phyloP scores from a whole-genome alignment of 163 green algal genomes.

The Volvox carteri region DNA sequence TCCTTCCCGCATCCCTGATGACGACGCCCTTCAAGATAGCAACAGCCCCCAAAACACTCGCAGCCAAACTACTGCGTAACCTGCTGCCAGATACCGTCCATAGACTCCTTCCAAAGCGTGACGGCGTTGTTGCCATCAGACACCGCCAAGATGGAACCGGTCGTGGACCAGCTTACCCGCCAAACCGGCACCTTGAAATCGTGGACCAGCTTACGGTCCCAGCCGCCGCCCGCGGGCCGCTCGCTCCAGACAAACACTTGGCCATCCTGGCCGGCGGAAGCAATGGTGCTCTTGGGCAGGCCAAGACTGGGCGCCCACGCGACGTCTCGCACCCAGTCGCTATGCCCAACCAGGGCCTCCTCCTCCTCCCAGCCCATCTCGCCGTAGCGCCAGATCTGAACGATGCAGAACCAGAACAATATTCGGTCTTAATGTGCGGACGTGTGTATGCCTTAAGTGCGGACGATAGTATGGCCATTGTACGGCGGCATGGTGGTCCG shows the following conservation, averaged over 20 bases:
- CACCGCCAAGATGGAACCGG: conserved; percentile 94
- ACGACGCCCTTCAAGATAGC: too few species aligned
- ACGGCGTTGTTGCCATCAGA: conserved; percentile 91
- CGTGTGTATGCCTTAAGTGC: too few species aligned
- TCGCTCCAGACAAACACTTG: conserved; percentile 87
- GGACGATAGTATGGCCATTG: too few species aligned
- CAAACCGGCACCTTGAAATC: conserved; percentile 93
- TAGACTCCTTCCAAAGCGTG: conserved; percentile 96
- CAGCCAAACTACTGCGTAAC: conserved; percentile 62
- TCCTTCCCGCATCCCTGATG: too few species aligned
- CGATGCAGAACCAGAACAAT: too few species aligned
- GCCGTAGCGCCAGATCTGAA: conserved; percentile 71
- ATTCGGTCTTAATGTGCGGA: too few species aligned
- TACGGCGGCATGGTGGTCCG: too few species aligned
- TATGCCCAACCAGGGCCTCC: conserved; percentile 82
- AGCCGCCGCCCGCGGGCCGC: conserved; percentile 69
- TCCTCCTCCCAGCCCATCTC: conserved; percentile 70
- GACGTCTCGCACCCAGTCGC: conserved; percentile 98
- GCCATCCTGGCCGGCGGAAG: conserved; percentile 93
- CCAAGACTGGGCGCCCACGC: conserved; percentile 96
- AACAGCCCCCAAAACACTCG: too few species aligned
- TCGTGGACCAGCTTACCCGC: conserved; percentile 94
- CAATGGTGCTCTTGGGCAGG: conserved; percentile 90
- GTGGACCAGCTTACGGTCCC: conserved; percentile 85
- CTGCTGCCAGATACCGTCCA: conserved; percentile 94